phyloP scores from a whole-genome alignment of 1,284 basidiomycete genomes.

The Psilocybe mexicana region DNA sequence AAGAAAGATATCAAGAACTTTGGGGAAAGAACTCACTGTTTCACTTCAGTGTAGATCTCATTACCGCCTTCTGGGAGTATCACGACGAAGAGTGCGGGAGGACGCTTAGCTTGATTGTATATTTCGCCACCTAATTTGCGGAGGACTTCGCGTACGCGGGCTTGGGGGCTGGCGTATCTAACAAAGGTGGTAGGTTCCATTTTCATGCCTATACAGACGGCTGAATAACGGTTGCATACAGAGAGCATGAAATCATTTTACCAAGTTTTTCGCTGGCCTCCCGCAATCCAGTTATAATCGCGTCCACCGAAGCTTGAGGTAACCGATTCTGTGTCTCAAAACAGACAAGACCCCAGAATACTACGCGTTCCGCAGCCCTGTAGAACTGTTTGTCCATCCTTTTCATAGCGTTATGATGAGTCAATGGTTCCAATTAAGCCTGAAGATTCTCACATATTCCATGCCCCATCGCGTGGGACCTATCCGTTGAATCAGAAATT shows the following conservation, averaged over 20 bases:
- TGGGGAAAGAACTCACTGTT: conserved; percentile 54
- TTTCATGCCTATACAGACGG: conserved; percentile 17
- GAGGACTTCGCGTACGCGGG: conserved; percentile 52
- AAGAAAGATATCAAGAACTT: conserved; percentile 27
- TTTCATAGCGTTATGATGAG: conserved; percentile 14
- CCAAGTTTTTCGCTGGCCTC: conserved; percentile 54
- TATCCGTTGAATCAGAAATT: conserved; percentile 24
- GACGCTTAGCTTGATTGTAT: conserved; percentile 33
- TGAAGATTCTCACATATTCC: conserved; percentile 62
- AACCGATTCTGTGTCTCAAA: conserved; percentile 63
- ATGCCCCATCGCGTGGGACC: conserved; percentile 62
- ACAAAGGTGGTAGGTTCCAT: conserved; percentile 47
- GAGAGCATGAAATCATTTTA: conserved; percentile 32
- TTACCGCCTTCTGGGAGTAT: conserved; percentile 73
- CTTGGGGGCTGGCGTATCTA: conserved; percentile 55
- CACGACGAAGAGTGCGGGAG: conserved; percentile 62
- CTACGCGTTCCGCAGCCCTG: conserved; percentile 48
- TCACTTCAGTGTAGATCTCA: conserved; percentile 73
- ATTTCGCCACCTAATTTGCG: conserved; percentile 46
- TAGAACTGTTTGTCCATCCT: conserved; percentile 71
- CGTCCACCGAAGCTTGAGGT: conserved; percentile 39
- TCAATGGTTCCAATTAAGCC: conserved; percentile 6
- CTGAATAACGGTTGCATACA: conserved; percentile 21
- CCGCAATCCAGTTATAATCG: conserved; percentile 53
- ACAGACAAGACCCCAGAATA: conserved; percentile 58